These are phyloP conservation scores for Clarkia xantiana DNA, from an alignment of 345 rosid genomes.

Conservation along the genomic window DNA sequence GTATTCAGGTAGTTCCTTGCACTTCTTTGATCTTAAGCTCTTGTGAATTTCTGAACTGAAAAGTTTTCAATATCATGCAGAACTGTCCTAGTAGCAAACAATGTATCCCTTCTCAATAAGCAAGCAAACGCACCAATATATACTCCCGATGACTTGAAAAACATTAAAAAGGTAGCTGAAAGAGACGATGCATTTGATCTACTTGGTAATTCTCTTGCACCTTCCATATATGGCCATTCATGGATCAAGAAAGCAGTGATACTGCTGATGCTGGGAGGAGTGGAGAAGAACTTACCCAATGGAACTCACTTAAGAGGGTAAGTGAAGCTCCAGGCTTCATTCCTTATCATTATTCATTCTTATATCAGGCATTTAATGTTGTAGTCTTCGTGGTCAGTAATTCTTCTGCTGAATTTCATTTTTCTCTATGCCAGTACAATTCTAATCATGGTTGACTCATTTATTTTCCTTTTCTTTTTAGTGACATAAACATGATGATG, in stretches of 20 bases:
- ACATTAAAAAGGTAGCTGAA: slow-evolving; percentile 74
- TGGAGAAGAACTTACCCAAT: slow-evolving; percentile 85
- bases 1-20: slow-evolving; percentile 66
- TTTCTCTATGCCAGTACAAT: neutral
- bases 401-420: neutral
- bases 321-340: slow-evolving; percentile 12
- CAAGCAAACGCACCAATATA: slow-evolving; percentile 92
- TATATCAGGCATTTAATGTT: neutral
- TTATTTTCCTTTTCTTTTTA: slow-evolving; percentile 13
- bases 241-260: slow-evolving; percentile 98
- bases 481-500: slow-evolving; percentile 99
- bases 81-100: slow-evolving; percentile 85
- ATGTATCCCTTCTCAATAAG: slow-evolving; percentile 80
- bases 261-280: slow-evolving; percentile 86
- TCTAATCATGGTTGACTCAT: neutral
- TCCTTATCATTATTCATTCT: neutral
- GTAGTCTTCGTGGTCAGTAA: too few species aligned
- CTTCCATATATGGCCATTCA: slow-evolving; percentile 87
- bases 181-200: slow-evolving; percentile 83
- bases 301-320: slow-evolving; percentile 98
- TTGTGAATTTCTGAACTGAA: slow-evolving; percentile 1
- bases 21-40: neutral
- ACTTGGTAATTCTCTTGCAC: slow-evolving; percentile 83
- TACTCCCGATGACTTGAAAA: slow-evolving; percentile 59
- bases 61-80: slow-evolving; percentile 24